Conservation (phyloP, 2,329 filamentous ascomycete genomes). For the Penicillium occitanis region DNA sequence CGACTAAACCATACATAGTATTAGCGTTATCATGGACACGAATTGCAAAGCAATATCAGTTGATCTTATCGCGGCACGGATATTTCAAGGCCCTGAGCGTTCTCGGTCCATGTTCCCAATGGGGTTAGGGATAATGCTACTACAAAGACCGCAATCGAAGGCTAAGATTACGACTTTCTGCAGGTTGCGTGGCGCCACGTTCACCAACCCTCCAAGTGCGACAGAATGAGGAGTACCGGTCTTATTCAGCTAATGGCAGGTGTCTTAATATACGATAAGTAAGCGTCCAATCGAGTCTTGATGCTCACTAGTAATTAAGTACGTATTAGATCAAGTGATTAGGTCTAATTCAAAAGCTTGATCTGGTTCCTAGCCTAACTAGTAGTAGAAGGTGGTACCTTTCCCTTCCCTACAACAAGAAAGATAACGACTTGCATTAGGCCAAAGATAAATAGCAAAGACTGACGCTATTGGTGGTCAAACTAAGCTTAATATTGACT, state of each 20-base stretch:
- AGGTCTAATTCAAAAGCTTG: not conserved
- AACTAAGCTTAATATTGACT: conserved; percentile 7
- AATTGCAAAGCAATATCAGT: not conserved
- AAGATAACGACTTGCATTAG: conserved; percentile 8
- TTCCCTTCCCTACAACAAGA: not conserved
- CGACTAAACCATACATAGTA: not conserved
- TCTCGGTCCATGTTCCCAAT: not conserved
- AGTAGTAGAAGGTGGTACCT: conserved; percentile 14
- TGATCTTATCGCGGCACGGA: not conserved
- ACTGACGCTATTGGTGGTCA: not conserved
- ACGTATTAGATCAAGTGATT: not conserved
- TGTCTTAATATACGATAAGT: not conserved
- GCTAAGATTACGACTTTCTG: not conserved
- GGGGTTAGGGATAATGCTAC: not conserved
- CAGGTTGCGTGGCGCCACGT: not conserved
- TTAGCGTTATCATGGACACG: not conserved
- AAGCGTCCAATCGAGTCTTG: not conserved
- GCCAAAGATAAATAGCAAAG: not conserved
- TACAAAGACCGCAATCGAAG: not conserved
- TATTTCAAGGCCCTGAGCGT: not conserved
- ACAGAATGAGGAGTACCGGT: not conserved
- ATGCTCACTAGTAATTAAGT: not conserved
- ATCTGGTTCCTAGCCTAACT: not conserved
- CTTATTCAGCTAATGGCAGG: not conserved
- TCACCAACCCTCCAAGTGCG: not conserved